Conservation (phyloP, 495 filamentous ascomycete species). For the Polyplosphaeria fusca region DNA sequence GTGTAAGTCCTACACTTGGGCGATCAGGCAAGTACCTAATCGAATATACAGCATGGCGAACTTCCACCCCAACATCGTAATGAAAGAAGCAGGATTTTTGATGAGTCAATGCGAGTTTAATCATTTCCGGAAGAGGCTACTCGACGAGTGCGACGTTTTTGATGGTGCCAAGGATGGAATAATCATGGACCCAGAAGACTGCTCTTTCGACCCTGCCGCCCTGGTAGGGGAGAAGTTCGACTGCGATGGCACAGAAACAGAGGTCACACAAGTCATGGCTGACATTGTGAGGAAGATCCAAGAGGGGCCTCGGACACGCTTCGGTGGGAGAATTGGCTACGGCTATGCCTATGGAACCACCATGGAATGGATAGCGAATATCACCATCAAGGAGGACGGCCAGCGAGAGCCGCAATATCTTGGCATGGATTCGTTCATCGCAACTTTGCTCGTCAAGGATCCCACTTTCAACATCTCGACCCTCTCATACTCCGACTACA, state of each 20-base stretch:
- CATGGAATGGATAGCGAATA: conserved; percentile 1
- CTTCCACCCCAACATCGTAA: conserved; percentile 25
- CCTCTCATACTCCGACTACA: conserved; percentile 26
- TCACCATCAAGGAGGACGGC: conserved; percentile 1
- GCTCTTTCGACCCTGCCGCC: conserved; percentile 40
- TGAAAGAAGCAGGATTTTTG: conserved; percentile 27
- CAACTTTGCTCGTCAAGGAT: conserved; percentile 28
- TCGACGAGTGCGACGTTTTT: conserved; percentile 42
- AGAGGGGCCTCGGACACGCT: conserved; percentile 27
- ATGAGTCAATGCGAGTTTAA: conserved; percentile 33
- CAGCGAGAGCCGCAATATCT: conserved; percentile 15
- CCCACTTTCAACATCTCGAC: conserved; percentile 18
- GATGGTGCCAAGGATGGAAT: conserved; percentile 46
- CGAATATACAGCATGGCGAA: too few relatives aligned
- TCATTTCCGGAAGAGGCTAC: conserved; percentile 30
- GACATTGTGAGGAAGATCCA: conserved; percentile 31
- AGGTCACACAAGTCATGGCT: conserved; percentile 18
- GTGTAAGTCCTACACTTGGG: conserved; percentile 12
- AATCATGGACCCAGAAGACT: conserved; percentile 40
- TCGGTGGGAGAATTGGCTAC: conserved; percentile 20
- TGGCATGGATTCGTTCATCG: conserved; percentile 21
- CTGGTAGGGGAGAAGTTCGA: conserved; percentile 38
- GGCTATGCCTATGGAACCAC: conserved; percentile 26
- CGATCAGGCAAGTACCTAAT: too few relatives aligned
- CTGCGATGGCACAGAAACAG: conserved; percentile 25